phyloP scores from a whole-genome alignment of 805 yeast genomes.

The Pichia heedii region DNA sequence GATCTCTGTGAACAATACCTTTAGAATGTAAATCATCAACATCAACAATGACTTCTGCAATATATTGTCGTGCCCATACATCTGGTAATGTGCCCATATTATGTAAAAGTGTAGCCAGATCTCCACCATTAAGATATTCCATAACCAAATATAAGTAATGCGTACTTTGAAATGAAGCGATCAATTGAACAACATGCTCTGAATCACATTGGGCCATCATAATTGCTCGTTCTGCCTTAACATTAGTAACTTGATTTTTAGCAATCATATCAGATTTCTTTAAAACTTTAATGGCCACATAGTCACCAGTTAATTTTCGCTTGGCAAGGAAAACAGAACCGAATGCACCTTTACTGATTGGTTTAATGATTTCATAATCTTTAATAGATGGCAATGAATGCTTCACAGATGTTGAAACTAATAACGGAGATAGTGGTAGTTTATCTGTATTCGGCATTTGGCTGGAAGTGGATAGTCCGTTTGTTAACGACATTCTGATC shows the following conservation, averaged over 20 bases:
- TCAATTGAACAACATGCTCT: conserved; percentile 85
- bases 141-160: conserved; percentile 86
- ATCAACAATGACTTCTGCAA: conserved; percentile 86
- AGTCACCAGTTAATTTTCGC: conserved; percentile 81
- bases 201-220: conserved; percentile 95
- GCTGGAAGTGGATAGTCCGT: not conserved
- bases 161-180: conserved; percentile 79
- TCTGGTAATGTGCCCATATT: conserved; percentile 77
- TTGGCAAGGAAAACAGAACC: conserved; percentile 89
- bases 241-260: conserved; percentile 91
- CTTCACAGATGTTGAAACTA: conserved; percentile 55
- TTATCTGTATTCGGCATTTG: conserved; percentile 25
- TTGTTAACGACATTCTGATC: not conserved
- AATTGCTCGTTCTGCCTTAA: conserved; percentile 92
- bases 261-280: conserved; percentile 94
- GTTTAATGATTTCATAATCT: conserved; percentile 86
- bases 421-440: conserved; percentile 72
- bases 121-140: conserved; percentile 97
- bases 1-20: conserved; percentile 89
- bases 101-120: conserved; percentile 77
- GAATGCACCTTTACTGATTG: conserved; percentile 95
- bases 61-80: conserved; percentile 76
- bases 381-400: conserved; percentile 60
- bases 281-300: conserved; percentile 87
- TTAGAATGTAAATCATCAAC: conserved; percentile 80